Conservation (phyloP, 495 filamentous ascomycete species). For the Lepidopterella palustris region DNA sequence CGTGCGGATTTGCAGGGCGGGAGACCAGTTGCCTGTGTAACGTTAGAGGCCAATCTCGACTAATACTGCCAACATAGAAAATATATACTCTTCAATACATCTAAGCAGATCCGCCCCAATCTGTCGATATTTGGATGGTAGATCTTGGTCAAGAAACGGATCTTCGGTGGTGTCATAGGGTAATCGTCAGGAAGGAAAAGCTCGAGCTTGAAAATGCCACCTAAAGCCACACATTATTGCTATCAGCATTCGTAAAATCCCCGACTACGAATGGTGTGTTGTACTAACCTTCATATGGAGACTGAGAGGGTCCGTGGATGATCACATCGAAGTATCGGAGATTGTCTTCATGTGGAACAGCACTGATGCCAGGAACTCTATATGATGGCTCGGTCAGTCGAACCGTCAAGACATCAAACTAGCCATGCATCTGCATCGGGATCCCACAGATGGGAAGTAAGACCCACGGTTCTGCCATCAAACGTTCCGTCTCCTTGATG, state of each 20-base stretch:
- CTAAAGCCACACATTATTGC: conserved; percentile 43
- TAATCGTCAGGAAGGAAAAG: conserved; percentile 99
- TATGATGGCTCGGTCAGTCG: conserved; percentile 1
- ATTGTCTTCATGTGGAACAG: conserved; percentile 97
- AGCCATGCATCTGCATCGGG: neutral
- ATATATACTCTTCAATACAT: conserved; percentile 86
- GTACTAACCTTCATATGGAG: conserved; percentile 77
- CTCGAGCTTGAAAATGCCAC: conserved; percentile 94
- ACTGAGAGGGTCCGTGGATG: conserved; percentile 89
- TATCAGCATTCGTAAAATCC: conserved; percentile 6
- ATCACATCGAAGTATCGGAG: conserved; percentile 96
- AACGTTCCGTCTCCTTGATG: conserved; percentile 94
- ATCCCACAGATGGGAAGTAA: neutral
- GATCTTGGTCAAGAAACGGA: conserved; percentile 97
- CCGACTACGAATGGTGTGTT: neutral
- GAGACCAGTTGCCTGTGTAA: conserved; percentile 88
- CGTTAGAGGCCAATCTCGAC: conserved; percentile 5
- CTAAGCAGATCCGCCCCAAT: conserved; percentile 91
- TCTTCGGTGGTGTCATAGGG: conserved; percentile 97
- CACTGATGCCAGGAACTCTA: conserved; percentile 94
- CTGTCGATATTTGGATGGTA: conserved; percentile 99
- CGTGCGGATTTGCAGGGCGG: conserved; percentile 93
- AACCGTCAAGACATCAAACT: neutral
- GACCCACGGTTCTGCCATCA: conserved; percentile 91
- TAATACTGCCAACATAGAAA: neutral